These are phyloP conservation scores for Geopyxis carbonaria DNA, from an alignment of 495 filamentous ascomycete species.

Conservation along the genomic window DNA sequence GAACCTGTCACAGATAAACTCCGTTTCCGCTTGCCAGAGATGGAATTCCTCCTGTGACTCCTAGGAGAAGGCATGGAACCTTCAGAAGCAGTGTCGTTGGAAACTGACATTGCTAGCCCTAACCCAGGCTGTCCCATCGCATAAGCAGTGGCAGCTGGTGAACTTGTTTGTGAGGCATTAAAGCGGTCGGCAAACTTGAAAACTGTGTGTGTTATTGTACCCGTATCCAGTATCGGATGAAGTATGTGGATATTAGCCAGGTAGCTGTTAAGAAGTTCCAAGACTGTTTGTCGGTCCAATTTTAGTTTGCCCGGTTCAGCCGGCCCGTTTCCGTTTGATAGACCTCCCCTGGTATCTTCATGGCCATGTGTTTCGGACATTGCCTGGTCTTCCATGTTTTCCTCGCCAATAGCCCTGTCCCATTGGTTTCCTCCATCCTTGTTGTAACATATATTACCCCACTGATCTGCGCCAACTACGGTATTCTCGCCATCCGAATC, in stretches of 20 bases:
- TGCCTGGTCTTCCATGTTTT: neutral
- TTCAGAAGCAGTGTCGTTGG: slow-evolving; percentile 11
- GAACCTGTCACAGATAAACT: slow-evolving; percentile 12
- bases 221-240: slow-evolving; percentile 65
- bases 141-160: neutral
- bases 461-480: neutral
- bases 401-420: slow-evolving; percentile 8
- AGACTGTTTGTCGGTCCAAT: slow-evolving; percentile 44
- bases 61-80: slow-evolving; percentile 14
- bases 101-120: no score
- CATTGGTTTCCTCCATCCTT: slow-evolving; percentile 12
- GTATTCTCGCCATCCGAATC: slow-evolving; percentile 1
- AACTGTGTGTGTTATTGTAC: slow-evolving; percentile 32
- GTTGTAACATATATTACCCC: neutral
- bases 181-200: slow-evolving; percentile 32
- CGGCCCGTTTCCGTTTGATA: slow-evolving; percentile 35
- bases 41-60: slow-evolving; percentile 15
- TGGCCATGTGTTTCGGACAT: neutral
- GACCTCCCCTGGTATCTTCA: neutral
- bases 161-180: neutral
- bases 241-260: slow-evolving; percentile 66
- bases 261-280: slow-evolving; percentile 51
- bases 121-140: no score
- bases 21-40: slow-evolving; percentile 22
- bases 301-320: no score